phyloP scores from a whole-genome alignment of 1,139 yeast species.

The Waltiozyma solani region DNA sequence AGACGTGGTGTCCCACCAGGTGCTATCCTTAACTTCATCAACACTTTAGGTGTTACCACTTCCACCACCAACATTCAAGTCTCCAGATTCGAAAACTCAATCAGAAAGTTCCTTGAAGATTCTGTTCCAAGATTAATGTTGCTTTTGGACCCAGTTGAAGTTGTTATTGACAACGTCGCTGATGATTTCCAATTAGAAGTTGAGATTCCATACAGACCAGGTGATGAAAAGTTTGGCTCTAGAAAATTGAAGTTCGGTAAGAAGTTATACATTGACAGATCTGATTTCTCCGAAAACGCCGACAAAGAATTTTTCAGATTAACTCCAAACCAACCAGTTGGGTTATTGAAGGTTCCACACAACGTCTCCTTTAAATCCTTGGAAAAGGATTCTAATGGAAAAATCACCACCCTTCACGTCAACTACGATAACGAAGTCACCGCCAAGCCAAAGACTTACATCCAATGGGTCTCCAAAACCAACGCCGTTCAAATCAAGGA shows the following conservation, averaged over 20 bases:
- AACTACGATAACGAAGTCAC: constrained; percentile 62
- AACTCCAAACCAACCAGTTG: constrained; percentile 87
- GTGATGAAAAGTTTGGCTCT: constrained; percentile 59
- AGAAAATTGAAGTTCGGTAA: constrained; percentile 74
- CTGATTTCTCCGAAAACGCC: constrained; percentile 73
- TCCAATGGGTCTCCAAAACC: constrained; percentile 89
- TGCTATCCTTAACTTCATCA: constrained; percentile 85
- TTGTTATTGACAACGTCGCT: constrained; percentile 72
- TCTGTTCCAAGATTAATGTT: constrained; percentile 94
- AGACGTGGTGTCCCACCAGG: constrained; percentile 99
- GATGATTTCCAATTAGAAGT: constrained; percentile 64
- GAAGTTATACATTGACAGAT: constrained; percentile 70
- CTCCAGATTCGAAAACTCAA: constrained; percentile 79
- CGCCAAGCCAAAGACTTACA: constrained; percentile 67
- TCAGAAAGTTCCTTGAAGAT: constrained; percentile 80
- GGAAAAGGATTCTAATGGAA: constrained; percentile 53
- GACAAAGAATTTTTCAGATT: constrained; percentile 69
- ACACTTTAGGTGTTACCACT: constrained; percentile 95
- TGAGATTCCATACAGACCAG: constrained; percentile 86
- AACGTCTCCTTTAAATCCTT: constrained; percentile 66
- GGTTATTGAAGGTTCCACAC: constrained; percentile 87
- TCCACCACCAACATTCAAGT: constrained; percentile 86
- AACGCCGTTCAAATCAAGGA: constrained; percentile 61
- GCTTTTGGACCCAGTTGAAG: constrained; percentile 77
- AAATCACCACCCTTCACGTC: constrained; percentile 61